Conservation (phyloP, 2,329 filamentous ascomycete species). For the Aspergillus luchuensis region DNA sequence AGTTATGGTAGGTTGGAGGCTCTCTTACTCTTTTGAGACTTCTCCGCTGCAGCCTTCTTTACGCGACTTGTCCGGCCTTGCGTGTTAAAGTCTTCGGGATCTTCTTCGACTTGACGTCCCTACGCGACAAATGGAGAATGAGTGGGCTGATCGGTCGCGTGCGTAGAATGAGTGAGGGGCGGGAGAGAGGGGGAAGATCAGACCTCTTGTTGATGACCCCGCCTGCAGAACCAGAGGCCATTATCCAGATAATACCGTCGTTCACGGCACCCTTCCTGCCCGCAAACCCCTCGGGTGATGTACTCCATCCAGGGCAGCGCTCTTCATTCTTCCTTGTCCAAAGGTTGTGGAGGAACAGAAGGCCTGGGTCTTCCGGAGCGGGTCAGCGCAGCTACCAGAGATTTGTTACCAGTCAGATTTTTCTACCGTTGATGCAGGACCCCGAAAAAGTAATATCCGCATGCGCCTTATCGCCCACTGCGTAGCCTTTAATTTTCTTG, state of each 20-base stretch:
- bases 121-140: constrained; percentile 16
- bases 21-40: constrained; percentile 51
- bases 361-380: constrained; percentile 10
- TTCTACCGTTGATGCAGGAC: background rate
- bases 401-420: constrained; percentile 7
- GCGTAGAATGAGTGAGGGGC: constrained; percentile 5
- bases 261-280: constrained; percentile 68
- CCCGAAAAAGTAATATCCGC: background rate
- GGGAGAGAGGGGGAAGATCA: constrained; percentile 16
- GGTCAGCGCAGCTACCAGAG: background rate
- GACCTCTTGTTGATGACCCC: constrained; percentile 79
- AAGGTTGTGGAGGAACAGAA: background rate
- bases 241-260: constrained; percentile 72
- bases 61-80: constrained; percentile 59
- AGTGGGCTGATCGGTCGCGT: constrained; percentile 7
- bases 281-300: constrained; percentile 52
- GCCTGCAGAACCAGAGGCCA: constrained; percentile 75
- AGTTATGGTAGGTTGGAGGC: background rate
- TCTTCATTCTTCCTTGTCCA: constrained; percentile 30
- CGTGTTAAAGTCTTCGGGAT: constrained; percentile 69
- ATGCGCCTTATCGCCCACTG: background rate
- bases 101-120: constrained; percentile 54
- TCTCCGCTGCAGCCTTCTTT: constrained; percentile 59
- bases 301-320: constrained; percentile 43
- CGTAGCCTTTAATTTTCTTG: background rate